Conservation (phyloP, 208 protist genomes). For the Trypanosoma avium region DNA sequence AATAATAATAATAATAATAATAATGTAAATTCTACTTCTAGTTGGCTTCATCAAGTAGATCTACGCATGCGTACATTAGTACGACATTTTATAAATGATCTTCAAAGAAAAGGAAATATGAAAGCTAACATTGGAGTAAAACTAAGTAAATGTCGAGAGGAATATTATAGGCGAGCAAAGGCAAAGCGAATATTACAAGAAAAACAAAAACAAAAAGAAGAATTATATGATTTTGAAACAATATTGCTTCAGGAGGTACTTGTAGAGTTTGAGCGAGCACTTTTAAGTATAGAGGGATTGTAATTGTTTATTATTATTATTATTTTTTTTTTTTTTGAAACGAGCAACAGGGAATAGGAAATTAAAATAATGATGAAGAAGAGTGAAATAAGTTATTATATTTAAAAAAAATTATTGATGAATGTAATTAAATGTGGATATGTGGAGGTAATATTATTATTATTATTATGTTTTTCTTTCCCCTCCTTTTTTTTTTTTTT, state of each 20-base stretch:
- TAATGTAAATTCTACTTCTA: too few relatives aligned
- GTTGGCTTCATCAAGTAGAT: conserved; percentile 37
- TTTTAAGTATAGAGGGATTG: too few relatives aligned
- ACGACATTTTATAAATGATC: conserved; percentile 24
- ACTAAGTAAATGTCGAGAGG: conserved; percentile 24
- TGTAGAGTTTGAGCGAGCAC: conserved; percentile 22
- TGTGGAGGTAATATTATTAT: too few relatives aligned
- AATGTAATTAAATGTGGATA: too few relatives aligned
- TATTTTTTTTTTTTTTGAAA: conserved; percentile 2
- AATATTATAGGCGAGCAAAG: conserved; percentile 13
- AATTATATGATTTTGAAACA: not conserved
- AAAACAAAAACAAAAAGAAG: not conserved
- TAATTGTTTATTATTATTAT: too few relatives aligned
- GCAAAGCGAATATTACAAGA: not conserved
- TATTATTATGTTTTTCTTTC: too few relatives aligned
- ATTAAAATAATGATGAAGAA: not conserved
- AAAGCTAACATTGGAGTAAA: not conserved
- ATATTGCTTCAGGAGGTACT: conserved; percentile 17
- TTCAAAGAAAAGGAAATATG: conserved; percentile 3
- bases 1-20: not conserved
- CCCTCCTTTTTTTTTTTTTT: conserved; percentile 9
- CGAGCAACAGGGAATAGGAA: not conserved
- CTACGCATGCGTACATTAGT: conserved; percentile 49
- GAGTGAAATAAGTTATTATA: not conserved
- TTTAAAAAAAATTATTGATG: conserved; percentile 10